Evolutionary conservation across 2,329 filamentous ascomycete species (phyloP).

Genomic region (Akanthomyces dipterigenus): DNA sequence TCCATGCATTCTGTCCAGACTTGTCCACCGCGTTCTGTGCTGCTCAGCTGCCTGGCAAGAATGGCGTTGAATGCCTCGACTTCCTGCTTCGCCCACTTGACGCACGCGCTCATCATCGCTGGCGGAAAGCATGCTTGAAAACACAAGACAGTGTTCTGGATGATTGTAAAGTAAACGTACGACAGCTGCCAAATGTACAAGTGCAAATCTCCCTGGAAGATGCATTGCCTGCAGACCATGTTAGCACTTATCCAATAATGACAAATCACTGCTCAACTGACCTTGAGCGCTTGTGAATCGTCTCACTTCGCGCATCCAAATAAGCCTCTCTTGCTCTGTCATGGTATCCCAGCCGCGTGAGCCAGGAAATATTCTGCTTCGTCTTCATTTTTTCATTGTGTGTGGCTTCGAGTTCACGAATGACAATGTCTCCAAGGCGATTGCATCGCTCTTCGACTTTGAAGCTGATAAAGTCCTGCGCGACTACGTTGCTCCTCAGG

Average conservation of each 20-base stretch:
- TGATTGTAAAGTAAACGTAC: slow-evolving; percentile 90
- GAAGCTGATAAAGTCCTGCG: slow-evolving; percentile 85
- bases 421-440: slow-evolving; percentile 68
- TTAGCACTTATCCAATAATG: neutral
- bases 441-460: slow-evolving; percentile 82
- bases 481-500: slow-evolving; percentile 77
- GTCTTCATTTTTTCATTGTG: slow-evolving; percentile 73
- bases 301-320: slow-evolving; percentile 67
- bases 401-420: slow-evolving; percentile 68
- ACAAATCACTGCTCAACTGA: slow-evolving; percentile 32
- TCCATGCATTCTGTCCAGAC: slow-evolving; percentile 81
- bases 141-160: slow-evolving; percentile 85
- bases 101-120: slow-evolving; percentile 84
- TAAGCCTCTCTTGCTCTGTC: slow-evolving; percentile 85
- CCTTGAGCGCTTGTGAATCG: slow-evolving; percentile 78
- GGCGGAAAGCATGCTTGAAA: slow-evolving; percentile 84
- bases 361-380: slow-evolving; percentile 74
- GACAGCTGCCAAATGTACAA: slow-evolving; percentile 93
- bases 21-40: slow-evolving; percentile 67
- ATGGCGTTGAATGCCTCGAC: slow-evolving; percentile 85
- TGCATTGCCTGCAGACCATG: slow-evolving; percentile 61
- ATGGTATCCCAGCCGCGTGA: slow-evolving; percentile 82
- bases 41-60: slow-evolving; percentile 77
- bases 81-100: slow-evolving; percentile 97
- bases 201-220: slow-evolving; percentile 89